A percentile compares a stretch with the other conserved stretches of the same genome.
Evolutionary conservation across 2,329 filamentous ascomycete genomes (phyloP).

Genomic region (Chaetomiaceae sp.): DNA sequence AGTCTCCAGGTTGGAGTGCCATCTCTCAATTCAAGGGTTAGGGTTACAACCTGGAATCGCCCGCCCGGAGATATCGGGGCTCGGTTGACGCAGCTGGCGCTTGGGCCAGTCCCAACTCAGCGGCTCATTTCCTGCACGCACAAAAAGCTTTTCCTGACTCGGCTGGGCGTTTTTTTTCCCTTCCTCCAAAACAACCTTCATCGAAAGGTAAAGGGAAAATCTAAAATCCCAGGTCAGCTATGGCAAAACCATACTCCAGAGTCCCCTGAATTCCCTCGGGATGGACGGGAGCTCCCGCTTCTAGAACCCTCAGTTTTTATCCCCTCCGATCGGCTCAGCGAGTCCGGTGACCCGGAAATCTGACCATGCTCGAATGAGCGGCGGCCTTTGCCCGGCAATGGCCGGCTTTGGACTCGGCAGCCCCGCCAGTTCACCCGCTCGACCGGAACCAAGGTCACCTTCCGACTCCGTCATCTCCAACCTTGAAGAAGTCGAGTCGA

Average conservation of each 20-base stretch:
- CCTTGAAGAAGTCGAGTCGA: neutral
- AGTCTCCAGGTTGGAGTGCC: no score
- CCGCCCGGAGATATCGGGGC: neutral
- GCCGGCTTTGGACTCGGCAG: constrained; percentile 30
- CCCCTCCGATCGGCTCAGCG: constrained; percentile 7
- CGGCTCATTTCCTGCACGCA: constrained; percentile 7
- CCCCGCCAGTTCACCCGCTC: constrained; percentile 15
- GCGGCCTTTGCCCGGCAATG: constrained; percentile 32
- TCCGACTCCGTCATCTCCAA: neutral
- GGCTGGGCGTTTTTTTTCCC: neutral
- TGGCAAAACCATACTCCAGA: neutral
- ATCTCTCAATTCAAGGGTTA: no score
- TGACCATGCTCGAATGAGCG: constrained; percentile 13
- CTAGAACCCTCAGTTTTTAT: neutral
- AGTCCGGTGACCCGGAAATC: constrained; percentile 11
- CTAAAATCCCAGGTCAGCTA: neutral
- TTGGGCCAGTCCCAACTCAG: constrained; percentile 8
- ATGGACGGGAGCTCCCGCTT: constrained; percentile 9
- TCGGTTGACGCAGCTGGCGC: neutral
- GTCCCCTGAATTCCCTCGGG: neutral
- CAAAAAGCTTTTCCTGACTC: constrained; percentile 10
- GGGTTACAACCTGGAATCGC: constrained; percentile 1
- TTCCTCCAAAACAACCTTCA: neutral
- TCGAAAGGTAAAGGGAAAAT: neutral
- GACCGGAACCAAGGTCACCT: constrained; percentile 11